Evolutionary conservation across 2,329 filamentous ascomycete genomes (phyloP).

Genomic region (Xylaria sp.): DNA sequence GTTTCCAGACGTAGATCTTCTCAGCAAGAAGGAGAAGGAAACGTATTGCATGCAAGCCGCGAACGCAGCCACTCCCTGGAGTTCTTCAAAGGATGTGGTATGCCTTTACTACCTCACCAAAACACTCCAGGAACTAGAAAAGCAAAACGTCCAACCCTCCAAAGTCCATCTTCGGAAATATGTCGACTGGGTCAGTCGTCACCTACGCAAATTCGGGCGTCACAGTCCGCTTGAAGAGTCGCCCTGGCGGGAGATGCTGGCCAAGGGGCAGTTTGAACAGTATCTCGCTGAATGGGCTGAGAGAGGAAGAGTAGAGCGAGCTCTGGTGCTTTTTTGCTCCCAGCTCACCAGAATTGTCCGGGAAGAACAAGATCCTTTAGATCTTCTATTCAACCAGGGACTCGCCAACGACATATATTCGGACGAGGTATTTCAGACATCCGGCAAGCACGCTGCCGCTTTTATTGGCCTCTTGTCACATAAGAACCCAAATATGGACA

Average conservation of each 20-base stretch:
- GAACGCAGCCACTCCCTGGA: neutral
- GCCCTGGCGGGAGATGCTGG: neutral
- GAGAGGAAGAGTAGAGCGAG: neutral
- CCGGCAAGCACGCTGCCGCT: neutral
- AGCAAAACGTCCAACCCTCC: neutral
- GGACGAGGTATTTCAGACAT: neutral
- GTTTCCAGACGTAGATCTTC: neutral
- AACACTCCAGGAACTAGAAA: neutral
- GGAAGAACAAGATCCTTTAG: conserved; percentile 43
- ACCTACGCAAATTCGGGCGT: neutral
- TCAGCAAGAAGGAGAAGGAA: neutral
- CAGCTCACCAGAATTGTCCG: conserved; percentile 50
- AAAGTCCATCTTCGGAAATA: neutral
- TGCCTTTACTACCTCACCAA: neutral
- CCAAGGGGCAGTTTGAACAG: neutral
- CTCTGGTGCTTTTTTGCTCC: conserved; percentile 48
- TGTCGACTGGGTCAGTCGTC: neutral
- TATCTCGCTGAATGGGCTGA: neutral
- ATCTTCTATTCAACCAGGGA: conserved; percentile 30
- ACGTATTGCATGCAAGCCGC: neutral
- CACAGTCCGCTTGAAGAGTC: neutral
- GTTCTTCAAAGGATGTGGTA: neutral
- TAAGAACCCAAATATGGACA: neutral
- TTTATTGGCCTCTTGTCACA: neutral
- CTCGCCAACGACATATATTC: conserved; percentile 1